A percentile compares a stretch with the other conserved stretches of the same genome.
These are phyloP conservation scores for Suhomyces bokatorum DNA, from an alignment of 1,139 yeast genomes.

Conservation along the genomic window DNA sequence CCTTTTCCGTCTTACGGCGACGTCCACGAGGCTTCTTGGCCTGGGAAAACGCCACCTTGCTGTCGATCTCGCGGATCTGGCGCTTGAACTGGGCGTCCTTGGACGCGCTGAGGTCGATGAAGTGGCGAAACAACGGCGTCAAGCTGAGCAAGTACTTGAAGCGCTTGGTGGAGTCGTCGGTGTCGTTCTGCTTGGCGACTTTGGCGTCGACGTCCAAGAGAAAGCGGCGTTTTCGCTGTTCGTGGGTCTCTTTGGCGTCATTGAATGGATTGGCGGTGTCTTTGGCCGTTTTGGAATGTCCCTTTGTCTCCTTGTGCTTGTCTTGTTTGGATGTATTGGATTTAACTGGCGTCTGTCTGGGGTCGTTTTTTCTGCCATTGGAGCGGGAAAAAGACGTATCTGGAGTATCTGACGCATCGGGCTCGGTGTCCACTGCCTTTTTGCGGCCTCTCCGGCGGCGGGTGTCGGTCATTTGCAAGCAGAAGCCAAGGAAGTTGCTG, in stretches of 20 bases:
- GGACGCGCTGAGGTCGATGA: constrained; percentile 64
- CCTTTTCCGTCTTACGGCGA: constrained; percentile 64
- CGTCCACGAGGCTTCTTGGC: constrained; percentile 21
- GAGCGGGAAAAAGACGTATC: neutral
- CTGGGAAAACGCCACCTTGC: constrained; percentile 26
- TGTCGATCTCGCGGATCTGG: constrained; percentile 39
- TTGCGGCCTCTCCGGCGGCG: constrained; percentile 6
- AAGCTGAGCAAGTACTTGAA: constrained; percentile 66
- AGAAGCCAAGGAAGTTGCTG: neutral
- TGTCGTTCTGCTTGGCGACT: constrained; percentile 56
- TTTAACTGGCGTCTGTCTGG: neutral
- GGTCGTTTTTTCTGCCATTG: neutral
- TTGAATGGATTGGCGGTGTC: neutral
- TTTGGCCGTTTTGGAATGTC: neutral
- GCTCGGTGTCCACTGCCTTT: neutral
- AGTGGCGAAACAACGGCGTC: constrained; percentile 68
- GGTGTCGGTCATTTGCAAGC: constrained; percentile 2
- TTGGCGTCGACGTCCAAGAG: constrained; percentile 53
- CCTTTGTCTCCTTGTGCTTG: too few relatives aligned
- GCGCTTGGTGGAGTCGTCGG: constrained; percentile 69
- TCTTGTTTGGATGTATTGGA: neutral
- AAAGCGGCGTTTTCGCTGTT: constrained; percentile 43
- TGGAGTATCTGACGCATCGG: neutral
- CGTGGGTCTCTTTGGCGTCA: neutral
- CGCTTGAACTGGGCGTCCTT: constrained; percentile 56